These are phyloP conservation scores for Fomitopsis schrenkii DNA, from an alignment of 1,284 basidiomycete genomes.

Conservation along the genomic window DNA sequence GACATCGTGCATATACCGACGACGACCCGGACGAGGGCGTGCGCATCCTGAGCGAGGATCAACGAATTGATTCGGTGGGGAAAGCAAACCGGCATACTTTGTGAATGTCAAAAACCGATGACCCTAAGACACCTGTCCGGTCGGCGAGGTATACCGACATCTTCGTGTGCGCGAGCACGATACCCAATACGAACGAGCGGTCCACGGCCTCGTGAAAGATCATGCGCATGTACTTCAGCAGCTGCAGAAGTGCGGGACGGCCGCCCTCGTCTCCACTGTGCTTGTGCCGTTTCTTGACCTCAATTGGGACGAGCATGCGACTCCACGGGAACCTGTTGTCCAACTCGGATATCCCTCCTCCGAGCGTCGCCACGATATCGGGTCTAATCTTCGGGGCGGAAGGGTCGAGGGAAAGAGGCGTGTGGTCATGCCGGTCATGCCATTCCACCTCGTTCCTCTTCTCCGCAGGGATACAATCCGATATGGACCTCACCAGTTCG, in stretches of 20 bases:
- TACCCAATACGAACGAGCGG: constrained; percentile 4
- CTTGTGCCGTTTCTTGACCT: not conserved
- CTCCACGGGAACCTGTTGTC: not conserved
- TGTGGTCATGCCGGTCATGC: not conserved
- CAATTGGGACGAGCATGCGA: not conserved
- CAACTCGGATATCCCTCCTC: too few species aligned
- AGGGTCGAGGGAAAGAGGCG: not conserved
- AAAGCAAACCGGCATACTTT: not conserved
- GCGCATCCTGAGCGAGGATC: not conserved
- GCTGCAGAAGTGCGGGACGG: not conserved
- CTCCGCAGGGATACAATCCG: not conserved
- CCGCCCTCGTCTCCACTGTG: not conserved
- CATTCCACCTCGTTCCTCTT: not conserved
- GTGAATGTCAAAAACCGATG: not conserved
- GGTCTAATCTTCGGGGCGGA: not conserved
- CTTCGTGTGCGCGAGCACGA: not conserved
- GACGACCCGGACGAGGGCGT: not conserved
- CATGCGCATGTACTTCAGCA: not conserved
- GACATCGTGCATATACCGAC: not conserved
- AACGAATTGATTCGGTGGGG: not conserved
- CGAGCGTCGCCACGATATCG: not conserved
- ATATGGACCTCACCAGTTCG: not conserved
- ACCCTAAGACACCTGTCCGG: constrained; percentile 2
- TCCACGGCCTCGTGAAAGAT: not conserved
- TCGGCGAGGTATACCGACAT: constrained; percentile 3